A percentile compares a stretch with the other conserved stretches of the same genome.
phyloP scores from a whole-genome alignment of 2,329 filamentous ascomycete species.

The Penicillium concentricum region DNA sequence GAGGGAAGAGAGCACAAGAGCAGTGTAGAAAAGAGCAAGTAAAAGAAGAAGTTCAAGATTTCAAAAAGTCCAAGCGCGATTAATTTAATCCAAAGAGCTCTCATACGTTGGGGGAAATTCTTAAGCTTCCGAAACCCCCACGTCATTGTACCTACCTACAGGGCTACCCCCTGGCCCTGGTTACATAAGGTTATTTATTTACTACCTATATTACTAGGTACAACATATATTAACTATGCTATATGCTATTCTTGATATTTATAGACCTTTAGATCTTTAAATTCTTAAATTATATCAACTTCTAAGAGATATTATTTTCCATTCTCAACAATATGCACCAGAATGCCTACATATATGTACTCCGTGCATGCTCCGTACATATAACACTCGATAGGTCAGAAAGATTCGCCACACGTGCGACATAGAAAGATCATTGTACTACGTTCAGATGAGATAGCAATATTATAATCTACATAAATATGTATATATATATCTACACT shows the following conservation, averaged over 20 bases:
- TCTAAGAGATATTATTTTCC: too few relatives aligned
- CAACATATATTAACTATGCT: too few relatives aligned
- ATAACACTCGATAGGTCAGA: neutral
- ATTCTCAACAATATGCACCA: neutral
- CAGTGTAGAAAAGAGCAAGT: neutral
- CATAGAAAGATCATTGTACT: neutral
- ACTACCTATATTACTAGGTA: too few relatives aligned
- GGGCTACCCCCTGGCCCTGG: too few relatives aligned
- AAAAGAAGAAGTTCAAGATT: neutral
- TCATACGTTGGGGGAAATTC: neutral
- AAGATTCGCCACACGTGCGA: neutral
- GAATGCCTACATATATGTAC: neutral
- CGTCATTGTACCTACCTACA: conserved; percentile 4
- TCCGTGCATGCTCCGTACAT: neutral
- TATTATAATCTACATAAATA: too few relatives aligned
- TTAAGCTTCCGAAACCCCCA: conserved; percentile 1
- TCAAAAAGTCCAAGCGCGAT: conserved; percentile 1
- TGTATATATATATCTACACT: neutral
- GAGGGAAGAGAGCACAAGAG: neutral
- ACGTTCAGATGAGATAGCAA: neutral
- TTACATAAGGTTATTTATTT: neutral
- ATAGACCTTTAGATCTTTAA: too few relatives aligned
- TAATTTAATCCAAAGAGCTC: neutral
- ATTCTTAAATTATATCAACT: neutral
- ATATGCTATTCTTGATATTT: too few relatives aligned